Evolutionary conservation across 1,139 yeast species (phyloP).

Genomic region (Candida tropicalis): DNA sequence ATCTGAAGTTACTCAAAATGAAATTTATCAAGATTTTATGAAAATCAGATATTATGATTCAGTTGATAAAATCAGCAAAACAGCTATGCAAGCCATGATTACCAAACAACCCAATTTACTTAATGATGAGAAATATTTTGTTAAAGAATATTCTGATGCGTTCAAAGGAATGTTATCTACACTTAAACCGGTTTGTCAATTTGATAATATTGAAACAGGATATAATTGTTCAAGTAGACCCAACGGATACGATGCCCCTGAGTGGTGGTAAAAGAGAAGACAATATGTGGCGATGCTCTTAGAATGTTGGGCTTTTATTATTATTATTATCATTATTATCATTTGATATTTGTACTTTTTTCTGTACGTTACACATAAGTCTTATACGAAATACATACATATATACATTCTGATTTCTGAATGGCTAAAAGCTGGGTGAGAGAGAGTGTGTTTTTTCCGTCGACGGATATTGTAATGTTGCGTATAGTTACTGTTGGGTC

Average conservation of each 20-base stretch:
- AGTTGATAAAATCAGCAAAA: conserved; percentile 29
- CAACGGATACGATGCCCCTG: conserved; percentile 29
- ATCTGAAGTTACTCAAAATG: conserved; percentile 12
- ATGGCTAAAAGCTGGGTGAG: too few relatives aligned
- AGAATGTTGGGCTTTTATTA: too few relatives aligned
- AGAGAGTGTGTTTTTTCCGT: too few relatives aligned
- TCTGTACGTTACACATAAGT: too few relatives aligned
- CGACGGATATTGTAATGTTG: too few relatives aligned
- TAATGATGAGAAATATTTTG: conserved; percentile 22
- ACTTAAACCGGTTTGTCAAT: conserved; percentile 30
- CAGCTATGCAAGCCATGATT: conserved; percentile 25
- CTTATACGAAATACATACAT: too few relatives aligned
- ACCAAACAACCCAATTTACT: conserved; percentile 23
- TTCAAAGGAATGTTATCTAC: conserved; percentile 27
- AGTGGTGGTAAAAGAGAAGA: conserved; percentile 23
- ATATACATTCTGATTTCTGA: too few relatives aligned
- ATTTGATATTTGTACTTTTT: too few relatives aligned
- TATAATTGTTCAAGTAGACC: conserved; percentile 28
- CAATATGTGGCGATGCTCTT: too few relatives aligned
- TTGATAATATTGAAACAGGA: conserved; percentile 24
- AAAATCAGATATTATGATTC: conserved; percentile 29
- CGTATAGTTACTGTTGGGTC: too few relatives aligned
- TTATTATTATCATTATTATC: too few relatives aligned
- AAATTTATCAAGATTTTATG: conserved; percentile 17
- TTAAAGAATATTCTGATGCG: conserved; percentile 23